A percentile compares a stretch with the other conserved stretches of the same genome.
phyloP scores from a whole-genome alignment of 768 basidiomycete species.

The Macrolepiota dolichaula region DNA sequence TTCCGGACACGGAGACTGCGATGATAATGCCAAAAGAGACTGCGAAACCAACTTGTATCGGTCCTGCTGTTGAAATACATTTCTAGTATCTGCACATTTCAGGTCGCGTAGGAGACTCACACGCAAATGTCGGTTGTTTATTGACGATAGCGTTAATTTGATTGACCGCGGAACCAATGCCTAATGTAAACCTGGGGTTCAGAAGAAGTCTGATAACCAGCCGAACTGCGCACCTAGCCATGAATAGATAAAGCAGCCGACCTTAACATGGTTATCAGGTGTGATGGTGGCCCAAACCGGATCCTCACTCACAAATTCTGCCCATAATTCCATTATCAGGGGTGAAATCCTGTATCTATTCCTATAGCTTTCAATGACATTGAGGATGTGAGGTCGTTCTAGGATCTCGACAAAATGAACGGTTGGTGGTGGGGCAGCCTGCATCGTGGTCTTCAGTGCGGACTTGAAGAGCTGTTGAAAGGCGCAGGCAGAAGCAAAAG shows the following conservation, averaged over 20 bases:
- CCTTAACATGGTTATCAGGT: neutral
- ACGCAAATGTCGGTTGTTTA: conserved; percentile 3
- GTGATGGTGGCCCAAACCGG: neutral
- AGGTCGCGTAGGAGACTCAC: neutral
- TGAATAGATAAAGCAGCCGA: conserved; percentile 8
- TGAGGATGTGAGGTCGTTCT: conserved; percentile 1
- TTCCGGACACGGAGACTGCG: conserved; percentile 6
- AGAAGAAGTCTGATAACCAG: neutral
- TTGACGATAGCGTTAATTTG: conserved; percentile 3
- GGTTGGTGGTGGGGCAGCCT: neutral
- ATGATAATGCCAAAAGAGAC: conserved; percentile 20
- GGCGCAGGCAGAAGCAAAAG: neutral
- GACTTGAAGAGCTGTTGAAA: neutral
- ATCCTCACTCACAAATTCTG: neutral
- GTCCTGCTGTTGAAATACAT: neutral
- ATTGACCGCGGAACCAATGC: neutral
- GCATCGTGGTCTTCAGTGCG: neutral
- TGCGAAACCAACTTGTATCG: conserved; percentile 20
- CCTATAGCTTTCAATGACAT: neutral
- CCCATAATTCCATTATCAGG: conserved; percentile 6
- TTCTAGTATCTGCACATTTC: neutral
- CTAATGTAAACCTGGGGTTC: neutral
- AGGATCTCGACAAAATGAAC: conserved; percentile 4
- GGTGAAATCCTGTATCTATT: neutral
- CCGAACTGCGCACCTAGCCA: neutral